Conservation (phyloP, 495 filamentous ascomycete genomes). For the Aspergillus nanangensis region DNA sequence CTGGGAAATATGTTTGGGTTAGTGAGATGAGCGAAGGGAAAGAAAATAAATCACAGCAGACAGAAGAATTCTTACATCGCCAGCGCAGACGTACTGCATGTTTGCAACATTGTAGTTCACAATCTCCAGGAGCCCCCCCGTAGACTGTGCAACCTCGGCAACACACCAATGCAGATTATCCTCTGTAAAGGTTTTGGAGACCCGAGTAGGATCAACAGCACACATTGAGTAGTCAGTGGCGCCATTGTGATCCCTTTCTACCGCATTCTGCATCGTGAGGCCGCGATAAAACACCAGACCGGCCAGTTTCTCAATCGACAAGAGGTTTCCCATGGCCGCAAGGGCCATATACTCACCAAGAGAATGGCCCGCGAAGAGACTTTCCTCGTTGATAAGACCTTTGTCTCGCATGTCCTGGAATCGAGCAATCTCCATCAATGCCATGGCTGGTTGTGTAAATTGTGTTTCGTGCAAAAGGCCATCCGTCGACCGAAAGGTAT, state of each 20-base stretch:
- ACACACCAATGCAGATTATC: slow-evolving; percentile 93
- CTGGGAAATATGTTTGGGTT: too few relatives aligned
- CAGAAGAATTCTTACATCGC: slow-evolving; percentile 57
- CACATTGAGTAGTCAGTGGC: slow-evolving; percentile 98
- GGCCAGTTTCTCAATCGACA: slow-evolving; percentile 97
- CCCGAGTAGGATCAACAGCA: slow-evolving; percentile 94
- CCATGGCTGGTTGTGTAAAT: slow-evolving; percentile 96
- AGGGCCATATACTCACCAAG: slow-evolving; percentile 97
- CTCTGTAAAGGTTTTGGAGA: slow-evolving; percentile 97
- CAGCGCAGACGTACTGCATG: slow-evolving; percentile 97
- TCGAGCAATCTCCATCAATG: slow-evolving; percentile 98
- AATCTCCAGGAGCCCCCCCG: slow-evolving; percentile 93
- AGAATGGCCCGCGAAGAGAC: slow-evolving; percentile 95
- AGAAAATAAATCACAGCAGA: background rate
- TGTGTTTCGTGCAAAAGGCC: slow-evolving; percentile 96
- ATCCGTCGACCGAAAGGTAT: slow-evolving; percentile 93
- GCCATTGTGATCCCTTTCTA: slow-evolving; percentile 88
- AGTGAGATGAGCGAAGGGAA: slow-evolving; percentile 21
- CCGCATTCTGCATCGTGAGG: slow-evolving; percentile 98
- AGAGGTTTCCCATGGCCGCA: slow-evolving; percentile 93
- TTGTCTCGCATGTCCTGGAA: slow-evolving; percentile 99
- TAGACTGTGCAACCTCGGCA: slow-evolving; percentile 84
- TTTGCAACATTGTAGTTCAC: slow-evolving; percentile 99
- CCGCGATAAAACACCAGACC: slow-evolving; percentile 99
- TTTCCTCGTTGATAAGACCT: slow-evolving; percentile 91